A percentile compares a stretch with the other conserved stretches of the same genome.
These are phyloP conservation scores for Fusarium circinatum DNA, from an alignment of 2,329 filamentous ascomycete species.

Conservation along the genomic window DNA sequence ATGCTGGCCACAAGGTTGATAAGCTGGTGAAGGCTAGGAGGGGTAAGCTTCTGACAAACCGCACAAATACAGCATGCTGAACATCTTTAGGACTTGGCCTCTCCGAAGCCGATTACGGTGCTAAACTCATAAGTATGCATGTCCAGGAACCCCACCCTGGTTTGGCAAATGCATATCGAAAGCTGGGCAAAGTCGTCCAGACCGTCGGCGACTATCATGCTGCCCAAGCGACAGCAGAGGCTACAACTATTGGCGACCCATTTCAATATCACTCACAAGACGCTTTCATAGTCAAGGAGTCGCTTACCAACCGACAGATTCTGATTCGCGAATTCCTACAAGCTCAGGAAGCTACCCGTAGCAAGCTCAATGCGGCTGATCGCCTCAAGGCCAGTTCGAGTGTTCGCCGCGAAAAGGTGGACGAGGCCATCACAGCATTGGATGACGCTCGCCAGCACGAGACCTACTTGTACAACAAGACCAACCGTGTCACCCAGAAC, in stretches of 20 bases:
- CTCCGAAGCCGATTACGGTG: constrained; percentile 91
- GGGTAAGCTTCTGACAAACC: constrained; percentile 65
- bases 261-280: constrained; percentile 95
- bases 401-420: constrained; percentile 93
- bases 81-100: constrained; percentile 80
- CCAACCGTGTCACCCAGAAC: constrained; percentile 87
- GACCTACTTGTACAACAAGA: constrained; percentile 83
- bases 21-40: constrained; percentile 90
- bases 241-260: constrained; percentile 91
- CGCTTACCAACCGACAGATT: constrained; percentile 96
- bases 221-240: constrained; percentile 95
- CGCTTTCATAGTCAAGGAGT: constrained; percentile 98
- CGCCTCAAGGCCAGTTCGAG: constrained; percentile 87
- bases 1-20: constrained; percentile 96
- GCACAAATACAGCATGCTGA: constrained; percentile 30
- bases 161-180: constrained; percentile 89
- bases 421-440: constrained; percentile 91
- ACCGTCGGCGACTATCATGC: constrained; percentile 95
- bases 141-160: constrained; percentile 91
- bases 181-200: constrained; percentile 93
- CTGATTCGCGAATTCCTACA: constrained; percentile 92
- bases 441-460: constrained; percentile 89
- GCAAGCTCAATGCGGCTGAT: constrained; percentile 86
- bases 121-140: constrained; percentile 86
- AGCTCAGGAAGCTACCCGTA: constrained; percentile 85